Evolutionary conservation across 2,329 filamentous ascomycete genomes (phyloP).

Genomic region (Aspergillus melleus): DNA sequence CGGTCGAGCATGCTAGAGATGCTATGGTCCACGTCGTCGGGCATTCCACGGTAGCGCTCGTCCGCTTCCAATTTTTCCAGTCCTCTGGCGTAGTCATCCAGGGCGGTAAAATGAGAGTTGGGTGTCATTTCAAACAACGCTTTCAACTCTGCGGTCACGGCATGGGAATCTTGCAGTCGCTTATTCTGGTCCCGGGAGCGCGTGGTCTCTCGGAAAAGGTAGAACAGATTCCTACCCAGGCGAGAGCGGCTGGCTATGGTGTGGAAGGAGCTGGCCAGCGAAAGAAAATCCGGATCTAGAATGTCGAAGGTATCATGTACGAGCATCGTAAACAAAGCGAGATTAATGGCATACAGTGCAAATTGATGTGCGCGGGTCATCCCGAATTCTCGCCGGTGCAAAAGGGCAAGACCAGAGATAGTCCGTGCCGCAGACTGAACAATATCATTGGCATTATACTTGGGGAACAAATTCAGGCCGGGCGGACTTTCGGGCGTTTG

Average conservation of each 20-base stretch:
- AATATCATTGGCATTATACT: slow-evolving; percentile 24
- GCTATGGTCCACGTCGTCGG: slow-evolving; percentile 11
- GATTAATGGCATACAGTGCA: slow-evolving; percentile 39
- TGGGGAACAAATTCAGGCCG: slow-evolving; percentile 15
- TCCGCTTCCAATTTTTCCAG: slow-evolving; percentile 36
- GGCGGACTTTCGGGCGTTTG: slow-evolving; percentile 33
- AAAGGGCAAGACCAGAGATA: slow-evolving; percentile 31
- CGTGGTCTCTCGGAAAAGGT: slow-evolving; percentile 37
- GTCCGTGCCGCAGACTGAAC: slow-evolving; percentile 30
- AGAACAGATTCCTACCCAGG: slow-evolving; percentile 35
- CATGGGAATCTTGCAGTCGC: slow-evolving; percentile 23
- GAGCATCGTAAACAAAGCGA: slow-evolving; percentile 38
- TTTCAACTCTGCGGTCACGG: slow-evolving; percentile 33
- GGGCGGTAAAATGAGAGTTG: slow-evolving; percentile 14
- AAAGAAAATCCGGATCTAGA: slow-evolving; percentile 36
- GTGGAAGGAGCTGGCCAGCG: slow-evolving; percentile 34
- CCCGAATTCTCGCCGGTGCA: slow-evolving; percentile 36
- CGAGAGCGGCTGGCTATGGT: slow-evolving; percentile 35
- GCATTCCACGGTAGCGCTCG: slow-evolving; percentile 31
- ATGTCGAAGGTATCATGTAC: slow-evolving; percentile 32
- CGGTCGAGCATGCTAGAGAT: slow-evolving; percentile 41
- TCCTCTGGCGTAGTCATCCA: slow-evolving; percentile 35
- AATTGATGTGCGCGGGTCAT: slow-evolving; percentile 38
- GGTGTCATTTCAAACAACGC: slow-evolving; percentile 32
- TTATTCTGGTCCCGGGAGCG: slow-evolving; percentile 32